phyloP scores from a whole-genome alignment of 2,329 filamentous ascomycete species.

The Emericellopsis cladophorae region DNA sequence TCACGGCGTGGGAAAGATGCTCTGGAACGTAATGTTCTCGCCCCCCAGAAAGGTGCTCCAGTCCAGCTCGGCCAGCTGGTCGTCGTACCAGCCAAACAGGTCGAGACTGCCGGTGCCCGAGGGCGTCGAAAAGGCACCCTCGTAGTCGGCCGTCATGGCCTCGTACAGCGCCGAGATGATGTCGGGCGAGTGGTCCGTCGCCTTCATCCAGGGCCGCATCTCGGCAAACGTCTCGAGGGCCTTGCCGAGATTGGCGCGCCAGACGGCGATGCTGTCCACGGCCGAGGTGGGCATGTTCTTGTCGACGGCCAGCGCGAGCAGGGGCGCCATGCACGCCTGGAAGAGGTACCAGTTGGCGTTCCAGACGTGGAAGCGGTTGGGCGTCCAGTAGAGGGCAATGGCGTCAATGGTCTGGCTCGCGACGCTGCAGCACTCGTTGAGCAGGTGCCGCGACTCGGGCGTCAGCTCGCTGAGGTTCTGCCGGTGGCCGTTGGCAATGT shows the following conservation, averaged over 20 bases:
- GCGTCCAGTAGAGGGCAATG: slow-evolving; percentile 17
- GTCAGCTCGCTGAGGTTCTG: slow-evolving; percentile 5
- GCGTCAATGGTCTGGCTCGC: slow-evolving; percentile 16
- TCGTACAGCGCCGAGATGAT: slow-evolving; percentile 13
- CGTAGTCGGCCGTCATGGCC: slow-evolving; percentile 9
- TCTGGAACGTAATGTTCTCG: slow-evolving; percentile 5
- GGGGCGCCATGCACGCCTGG: slow-evolving; percentile 16
- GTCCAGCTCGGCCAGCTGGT: slow-evolving; percentile 13
- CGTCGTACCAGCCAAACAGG: slow-evolving; percentile 13
- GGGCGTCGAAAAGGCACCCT: slow-evolving; percentile 9
- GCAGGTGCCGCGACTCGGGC: slow-evolving; percentile 9
- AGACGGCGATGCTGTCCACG: slow-evolving; percentile 5
- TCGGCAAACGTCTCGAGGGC: slow-evolving; percentile 11
- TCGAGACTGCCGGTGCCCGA: slow-evolving; percentile 11
- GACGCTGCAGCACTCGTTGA: slow-evolving; percentile 11
- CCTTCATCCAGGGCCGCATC: slow-evolving; percentile 15
- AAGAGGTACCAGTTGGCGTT: slow-evolving; percentile 18
- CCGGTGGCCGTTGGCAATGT: slow-evolving; percentile 10
- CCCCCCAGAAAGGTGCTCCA: slow-evolving; percentile 12
- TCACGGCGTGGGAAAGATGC: slow-evolving; percentile 6
- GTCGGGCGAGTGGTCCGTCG: slow-evolving; percentile 12
- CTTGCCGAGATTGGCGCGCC: slow-evolving; percentile 11
- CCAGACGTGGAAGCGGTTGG: slow-evolving; percentile 18
- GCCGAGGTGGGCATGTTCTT: slow-evolving; percentile 5
- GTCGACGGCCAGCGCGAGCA: slow-evolving; percentile 15